Base-by-base conservation (phyloP, 2,329 filamentous ascomycete genomes). In the Colletotrichum destructivum region DNA sequence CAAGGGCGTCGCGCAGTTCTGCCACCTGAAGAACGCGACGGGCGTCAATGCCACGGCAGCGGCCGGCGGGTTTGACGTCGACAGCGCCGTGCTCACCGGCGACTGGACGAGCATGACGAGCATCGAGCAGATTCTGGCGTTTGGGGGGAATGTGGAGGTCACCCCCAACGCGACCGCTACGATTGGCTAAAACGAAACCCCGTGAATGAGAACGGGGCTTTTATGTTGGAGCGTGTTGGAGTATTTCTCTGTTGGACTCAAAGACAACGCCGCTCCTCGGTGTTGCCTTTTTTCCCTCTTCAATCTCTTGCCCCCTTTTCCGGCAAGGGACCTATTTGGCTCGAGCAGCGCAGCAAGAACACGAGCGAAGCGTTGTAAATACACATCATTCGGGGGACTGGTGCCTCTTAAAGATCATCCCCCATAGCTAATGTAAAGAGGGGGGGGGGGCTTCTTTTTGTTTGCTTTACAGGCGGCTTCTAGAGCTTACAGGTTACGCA, bases 21-120 rank as follows among this genome's bases (percentile, higher is more conserved):
- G 71, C 18, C 67, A 73, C 35, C 55, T 73, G 9, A 67, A 73
- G 57, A 73, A 73, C 15, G 69, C 71, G 21, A 73, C 71, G 11
- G 71, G 71, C 5, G 55, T 69, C 31, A 72, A 69, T 63, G 64
- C 68, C 26, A 73, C 69, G 42, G 23, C 51, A 13, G 55, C 69
- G 13, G 59, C 71, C n/a, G 69, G 68, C 52, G 71, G 69, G 6
- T 68, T 68, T 44, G 40, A 46, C 23, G 71, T 73, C 47, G 71
- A 73, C 52, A 68, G 62, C 18, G 71, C 69, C 21, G 59, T 73
- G 52, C 64, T 73, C 46, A 38, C 35, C 9, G 69, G 69, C 15
- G 55, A 56, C 2, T 72, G 69, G 69, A 49, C 60, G n/a, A 23
- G 38, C 16, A 40, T 72, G 66, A 71, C 60, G 26, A 61, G 31